Evolutionary conservation across 305 asterid genomes (phyloP), one percentile per base, ranked within the genome.

Genomic region (Striga hermonthica): DNA sequence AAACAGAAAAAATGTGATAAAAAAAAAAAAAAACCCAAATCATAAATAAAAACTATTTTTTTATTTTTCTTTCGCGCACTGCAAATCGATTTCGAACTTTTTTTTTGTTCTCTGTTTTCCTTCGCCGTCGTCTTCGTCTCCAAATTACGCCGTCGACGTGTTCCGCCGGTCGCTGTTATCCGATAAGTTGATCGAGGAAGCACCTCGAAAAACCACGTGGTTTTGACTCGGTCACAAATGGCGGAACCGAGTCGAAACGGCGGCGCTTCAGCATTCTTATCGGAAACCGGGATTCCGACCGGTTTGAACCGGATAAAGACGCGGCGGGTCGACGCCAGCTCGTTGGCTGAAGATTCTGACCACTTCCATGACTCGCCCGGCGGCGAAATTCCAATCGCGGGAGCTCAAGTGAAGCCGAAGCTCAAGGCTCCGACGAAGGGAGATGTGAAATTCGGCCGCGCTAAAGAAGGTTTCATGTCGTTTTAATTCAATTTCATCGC

Each of bases 231-330:
- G 65, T 70, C 69, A 12, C 58, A 50, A 41, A 88, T 85, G 94
- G 79, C 87, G 75, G 96, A 84, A 58, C 76, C 74, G 65, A 73
- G 79, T 39, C 82, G 89, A 57, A 73, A 72, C 79, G 86, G 69
- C 76, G 82, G 73, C 68, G 81, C 71, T 58, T 67, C 79, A 12
- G 71, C 67, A 14, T 67, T 74, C 69, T 52, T 69, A 58, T 22
- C 80, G 70, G 93, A 81, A 57, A 72, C 67, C 50, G 93, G 83
- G 52, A 84, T 91, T 75, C 98, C 97, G 78, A 78, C 76, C 72
- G 89, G 98, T 5, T 82, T 91, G 88, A 89, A 89, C 85, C 86
- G 97, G 80, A 89, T 91, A 60, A 89, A 74, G 79, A 91, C 96
- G 73, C 83, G 95, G 49, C 75, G 80, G 75, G 95, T 72, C 43